A percentile compares a stretch with the other conserved stretches of the same genome.
These are phyloP conservation scores for Aureobasidium sp. DNA, from an alignment of 2,329 filamentous ascomycete genomes.

Conservation along the genomic window DNA sequence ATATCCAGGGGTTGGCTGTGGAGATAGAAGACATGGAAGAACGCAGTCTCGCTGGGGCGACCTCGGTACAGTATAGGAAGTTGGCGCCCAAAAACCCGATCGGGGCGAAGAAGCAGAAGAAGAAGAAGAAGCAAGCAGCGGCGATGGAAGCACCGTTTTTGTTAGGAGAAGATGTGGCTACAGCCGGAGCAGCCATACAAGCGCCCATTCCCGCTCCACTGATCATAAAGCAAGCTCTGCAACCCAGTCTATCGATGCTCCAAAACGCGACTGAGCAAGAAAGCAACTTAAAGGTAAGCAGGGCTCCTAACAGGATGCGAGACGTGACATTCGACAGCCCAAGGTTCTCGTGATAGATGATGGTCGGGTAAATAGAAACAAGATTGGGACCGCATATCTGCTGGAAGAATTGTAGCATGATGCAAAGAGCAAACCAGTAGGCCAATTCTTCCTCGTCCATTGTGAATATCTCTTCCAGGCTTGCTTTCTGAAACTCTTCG, in stretches of 20 bases:
- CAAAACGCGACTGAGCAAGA: constrained; percentile 57
- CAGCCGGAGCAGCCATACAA: constrained; percentile 62
- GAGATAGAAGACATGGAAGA: constrained; percentile 64
- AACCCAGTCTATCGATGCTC: constrained; percentile 58
- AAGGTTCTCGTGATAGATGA: constrained; percentile 37
- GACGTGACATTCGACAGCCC: constrained; percentile 42
- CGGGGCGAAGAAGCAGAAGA: constrained; percentile 68
- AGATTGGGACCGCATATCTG: constrained; percentile 54
- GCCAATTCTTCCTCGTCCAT: constrained; percentile 56
- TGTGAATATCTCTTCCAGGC: constrained; percentile 50
- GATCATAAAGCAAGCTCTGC: constrained; percentile 58
- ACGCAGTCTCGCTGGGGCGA: constrained; percentile 58
- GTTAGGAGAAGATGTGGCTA: constrained; percentile 53
- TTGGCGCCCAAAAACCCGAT: constrained; percentile 67
- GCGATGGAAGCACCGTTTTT: constrained; percentile 56
- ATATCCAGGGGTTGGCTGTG: constrained; percentile 61
- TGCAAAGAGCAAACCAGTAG: constrained; percentile 58
- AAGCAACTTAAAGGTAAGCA: constrained; percentile 62
- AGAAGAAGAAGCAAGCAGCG: constrained; percentile 63
- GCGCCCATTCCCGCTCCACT: constrained; percentile 58
- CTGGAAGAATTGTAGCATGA: constrained; percentile 57
- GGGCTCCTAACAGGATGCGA: constrained; percentile 52
- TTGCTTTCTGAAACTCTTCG: constrained; percentile 47
- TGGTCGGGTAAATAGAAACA: constrained; percentile 33
- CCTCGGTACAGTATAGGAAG: constrained; percentile 66